These are phyloP conservation scores for Hypomyces rosellus DNA, from an alignment of 2,329 filamentous ascomycete species.

Conservation along the genomic window DNA sequence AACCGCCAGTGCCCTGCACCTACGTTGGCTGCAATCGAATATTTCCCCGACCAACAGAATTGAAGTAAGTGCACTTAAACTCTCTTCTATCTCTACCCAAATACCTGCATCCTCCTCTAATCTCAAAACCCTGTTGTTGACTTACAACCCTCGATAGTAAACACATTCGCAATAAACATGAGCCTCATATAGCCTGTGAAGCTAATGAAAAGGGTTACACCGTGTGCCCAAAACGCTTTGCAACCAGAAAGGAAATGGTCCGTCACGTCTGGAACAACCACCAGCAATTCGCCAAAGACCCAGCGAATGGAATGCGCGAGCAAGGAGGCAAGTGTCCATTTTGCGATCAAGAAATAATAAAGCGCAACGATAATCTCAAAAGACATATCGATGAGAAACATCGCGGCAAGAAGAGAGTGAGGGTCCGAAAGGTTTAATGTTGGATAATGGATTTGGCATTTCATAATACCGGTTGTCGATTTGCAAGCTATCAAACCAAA, in stretches of 20 bases:
- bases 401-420: no score
- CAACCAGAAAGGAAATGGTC: neutral
- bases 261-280: neutral
- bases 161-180: neutral
- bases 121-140: neutral
- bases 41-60: constrained; percentile 1
- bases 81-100: neutral
- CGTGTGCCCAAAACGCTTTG: neutral
- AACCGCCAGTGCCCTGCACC: neutral
- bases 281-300: neutral
- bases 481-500: neutral
- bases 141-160: neutral
- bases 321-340: no score
- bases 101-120: neutral
- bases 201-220: neutral
- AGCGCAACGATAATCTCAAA: no score
- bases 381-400: no score
- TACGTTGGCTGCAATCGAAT: neutral
- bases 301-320: neutral
- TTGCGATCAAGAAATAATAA: no score
- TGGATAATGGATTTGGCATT: no score
- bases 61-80: constrained; percentile 1
- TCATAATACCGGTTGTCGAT: no score
- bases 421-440: no score
- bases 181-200: neutral